Base-by-base conservation (phyloP, 23 red algal genomes). In the Gracilaria caudata region DNA sequence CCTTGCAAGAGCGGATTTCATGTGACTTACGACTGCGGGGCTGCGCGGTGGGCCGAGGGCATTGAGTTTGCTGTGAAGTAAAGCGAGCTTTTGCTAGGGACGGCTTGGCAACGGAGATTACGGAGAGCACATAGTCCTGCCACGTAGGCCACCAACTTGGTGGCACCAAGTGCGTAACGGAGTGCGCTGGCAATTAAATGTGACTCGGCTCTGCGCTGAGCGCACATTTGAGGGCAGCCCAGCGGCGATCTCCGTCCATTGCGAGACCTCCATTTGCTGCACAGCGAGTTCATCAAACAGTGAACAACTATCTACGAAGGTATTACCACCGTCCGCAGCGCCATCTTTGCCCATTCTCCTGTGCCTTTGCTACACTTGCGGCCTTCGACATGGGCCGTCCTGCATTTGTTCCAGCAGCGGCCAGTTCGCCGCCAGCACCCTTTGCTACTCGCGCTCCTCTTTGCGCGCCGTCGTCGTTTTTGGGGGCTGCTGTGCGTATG, bases 1-100 rank as follows among this genome's bases (percentile, higher is more conserved):
- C 80, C 51, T 19, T 84, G 80, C 30, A 84, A 84, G 80, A 72
- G 66, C 33, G 80, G 80, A 45, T 17, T 51, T 36, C 80, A 84
- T 55, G 80, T 84, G 7, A 84, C 80, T 7, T 84, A 32, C 29
- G 80, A 78, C 51, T 51, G 74, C 74, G 24, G 4, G 6, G 25
- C 43, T 1, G 40, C 44, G 45, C 74, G 21, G 14, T 78, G 74
- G 74, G 51, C 74, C 26, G 45, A 78, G 19, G 46, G 25, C 46
- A 53, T 78, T 25, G 29, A 23, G 46, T 78, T 78, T 78, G 74
- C 30, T 1, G 40, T 78, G 1, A 53, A 78, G 45, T 78, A 56
- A 36, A 53, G 41, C 4, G 4, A 45, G 10, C 41, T 45, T 4
- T 45, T 7, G 6, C 41, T 45, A n/a, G n/a, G n/a, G n/a, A n/a